Percentiles rank a stretch among this genome's conserved stretches.
phyloP scores from a whole-genome alignment of 192 early-diverging fungal genomes.

The Umbelopsis sp. region DNA sequence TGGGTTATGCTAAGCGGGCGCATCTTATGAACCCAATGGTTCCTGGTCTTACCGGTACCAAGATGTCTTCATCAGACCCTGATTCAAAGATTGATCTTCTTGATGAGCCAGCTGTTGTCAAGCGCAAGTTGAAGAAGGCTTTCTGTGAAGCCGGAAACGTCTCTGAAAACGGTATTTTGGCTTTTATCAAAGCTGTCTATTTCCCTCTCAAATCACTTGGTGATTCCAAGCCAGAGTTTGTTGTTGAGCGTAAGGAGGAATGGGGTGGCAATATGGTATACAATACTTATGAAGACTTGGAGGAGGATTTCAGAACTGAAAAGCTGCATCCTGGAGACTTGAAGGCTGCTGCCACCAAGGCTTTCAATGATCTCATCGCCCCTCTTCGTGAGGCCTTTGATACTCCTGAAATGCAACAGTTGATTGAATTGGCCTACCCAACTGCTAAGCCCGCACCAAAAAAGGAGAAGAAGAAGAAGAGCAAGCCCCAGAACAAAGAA shows the following conservation, averaged over 20 bases:
- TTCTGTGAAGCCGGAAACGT: conserved; percentile 98
- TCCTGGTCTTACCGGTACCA: conserved; percentile 88
- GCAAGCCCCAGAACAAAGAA: conserved; percentile 53
- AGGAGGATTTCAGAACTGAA: conserved; percentile 85
- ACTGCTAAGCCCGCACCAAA: conserved; percentile 53
- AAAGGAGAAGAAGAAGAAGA: conserved; percentile 57
- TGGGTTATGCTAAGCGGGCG: conserved; percentile 96
- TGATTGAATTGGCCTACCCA: conserved; percentile 88
- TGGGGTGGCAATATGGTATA: conserved; percentile 89
- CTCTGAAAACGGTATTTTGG: conserved; percentile 87
- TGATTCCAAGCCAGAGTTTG: conserved; percentile 57
- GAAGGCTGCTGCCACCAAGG: conserved; percentile 82
- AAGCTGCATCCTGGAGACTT: conserved; percentile 94
- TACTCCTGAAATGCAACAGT: conserved; percentile 65
- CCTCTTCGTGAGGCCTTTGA: conserved; percentile 84
- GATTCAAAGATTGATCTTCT: conserved; percentile 98
- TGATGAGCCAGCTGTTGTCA: conserved; percentile 78
- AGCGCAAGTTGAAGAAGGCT: conserved; percentile 89
- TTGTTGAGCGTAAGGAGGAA: conserved; percentile 81
- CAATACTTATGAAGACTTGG: conserved; percentile 67
- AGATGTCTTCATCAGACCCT: conserved; percentile 96
- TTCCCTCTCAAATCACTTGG: conserved; percentile 86
- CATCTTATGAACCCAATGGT: conserved; percentile 99
- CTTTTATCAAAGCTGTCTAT: conserved; percentile 88
- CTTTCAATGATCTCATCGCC: conserved; percentile 84